Conservation (phyloP, 106 monocot genomes). For the Platanthera zijinensis region DNA sequence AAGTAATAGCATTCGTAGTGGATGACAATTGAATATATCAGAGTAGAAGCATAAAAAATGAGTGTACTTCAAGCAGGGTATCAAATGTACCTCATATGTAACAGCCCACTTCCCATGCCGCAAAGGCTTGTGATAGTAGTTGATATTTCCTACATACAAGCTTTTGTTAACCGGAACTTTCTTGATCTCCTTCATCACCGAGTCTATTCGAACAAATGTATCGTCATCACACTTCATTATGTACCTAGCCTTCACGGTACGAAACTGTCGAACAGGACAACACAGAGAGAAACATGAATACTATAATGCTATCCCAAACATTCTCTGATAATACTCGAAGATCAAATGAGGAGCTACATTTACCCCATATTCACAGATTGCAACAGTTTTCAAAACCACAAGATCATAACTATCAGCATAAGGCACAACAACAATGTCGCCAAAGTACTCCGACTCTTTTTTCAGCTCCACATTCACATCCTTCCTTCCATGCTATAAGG, state of each 20-base stretch:
- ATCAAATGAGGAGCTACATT: slow-evolving; percentile 6
- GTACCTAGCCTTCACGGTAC: slow-evolving; percentile 57
- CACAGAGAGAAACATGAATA: not conserved
- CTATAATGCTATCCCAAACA: not conserved
- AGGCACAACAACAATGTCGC: slow-evolving; percentile 91
- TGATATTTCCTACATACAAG: slow-evolving; percentile 84
- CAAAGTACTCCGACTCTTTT: slow-evolving; percentile 92
- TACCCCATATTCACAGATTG: slow-evolving; percentile 95
- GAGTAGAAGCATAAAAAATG: not conserved
- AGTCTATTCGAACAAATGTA: slow-evolving; percentile 83
- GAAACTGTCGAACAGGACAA: slow-evolving; percentile 30
- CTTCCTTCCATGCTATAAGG: slow-evolving; percentile 67
- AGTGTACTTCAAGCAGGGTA: not conserved
- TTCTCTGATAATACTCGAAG: not conserved
- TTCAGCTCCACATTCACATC: slow-evolving; percentile 84
- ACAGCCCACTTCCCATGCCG: slow-evolving; percentile 94
- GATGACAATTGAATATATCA: not conserved
- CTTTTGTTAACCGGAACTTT: slow-evolving; percentile 54
- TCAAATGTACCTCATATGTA: slow-evolving; percentile 81
- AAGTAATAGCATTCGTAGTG: not conserved
- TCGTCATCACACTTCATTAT: slow-evolving; percentile 99
- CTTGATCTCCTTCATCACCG: slow-evolving; percentile 70
- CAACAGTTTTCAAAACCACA: slow-evolving; percentile 94
- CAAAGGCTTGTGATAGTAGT: slow-evolving; percentile 88
- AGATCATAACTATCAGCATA: slow-evolving; percentile 97